Evolutionary conservation across 2,329 filamentous ascomycete species (phyloP).

Genomic region (Taxawa tesnikishii): DNA sequence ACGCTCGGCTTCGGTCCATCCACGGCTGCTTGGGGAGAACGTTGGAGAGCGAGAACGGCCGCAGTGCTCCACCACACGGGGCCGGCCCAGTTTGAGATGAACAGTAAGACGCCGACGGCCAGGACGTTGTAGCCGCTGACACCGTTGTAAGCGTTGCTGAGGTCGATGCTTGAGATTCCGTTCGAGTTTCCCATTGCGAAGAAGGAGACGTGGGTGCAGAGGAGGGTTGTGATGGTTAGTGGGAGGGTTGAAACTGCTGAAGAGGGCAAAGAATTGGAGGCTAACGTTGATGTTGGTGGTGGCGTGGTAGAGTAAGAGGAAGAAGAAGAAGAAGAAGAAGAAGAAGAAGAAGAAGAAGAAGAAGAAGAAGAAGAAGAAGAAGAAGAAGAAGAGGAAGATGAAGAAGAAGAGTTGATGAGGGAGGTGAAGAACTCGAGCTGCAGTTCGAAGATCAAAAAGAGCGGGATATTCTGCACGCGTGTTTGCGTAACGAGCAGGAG

Average conservation of each 20-base stretch:
- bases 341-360: too few species aligned
- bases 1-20: slow-evolving; percentile 3
- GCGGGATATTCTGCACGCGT: slow-evolving; percentile 69
- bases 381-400: background rate
- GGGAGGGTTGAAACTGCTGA: slow-evolving; percentile 1
- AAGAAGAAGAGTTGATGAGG: background rate
- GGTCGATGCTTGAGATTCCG: slow-evolving; percentile 87
- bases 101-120: slow-evolving; percentile 74
- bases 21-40: background rate
- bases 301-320: too few species aligned
- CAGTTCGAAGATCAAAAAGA: slow-evolving; percentile 64
- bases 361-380: background rate
- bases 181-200: slow-evolving; percentile 88
- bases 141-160: slow-evolving; percentile 92
- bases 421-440: slow-evolving; percentile 27
- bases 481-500: slow-evolving; percentile 81
- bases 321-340: slow-evolving; percentile 20
- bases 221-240: slow-evolving; percentile 53
- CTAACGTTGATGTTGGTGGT: background rate
- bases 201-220: slow-evolving; percentile 73
- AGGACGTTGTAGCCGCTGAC: slow-evolving; percentile 66
- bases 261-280: too few species aligned
- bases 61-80: slow-evolving; percentile 76
- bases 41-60: slow-evolving; percentile 39
- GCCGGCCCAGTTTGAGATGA: slow-evolving; percentile 82